phyloP scores from a whole-genome alignment of 2,329 filamentous ascomycete genomes.

The Hirsutella rhossiliensis region DNA sequence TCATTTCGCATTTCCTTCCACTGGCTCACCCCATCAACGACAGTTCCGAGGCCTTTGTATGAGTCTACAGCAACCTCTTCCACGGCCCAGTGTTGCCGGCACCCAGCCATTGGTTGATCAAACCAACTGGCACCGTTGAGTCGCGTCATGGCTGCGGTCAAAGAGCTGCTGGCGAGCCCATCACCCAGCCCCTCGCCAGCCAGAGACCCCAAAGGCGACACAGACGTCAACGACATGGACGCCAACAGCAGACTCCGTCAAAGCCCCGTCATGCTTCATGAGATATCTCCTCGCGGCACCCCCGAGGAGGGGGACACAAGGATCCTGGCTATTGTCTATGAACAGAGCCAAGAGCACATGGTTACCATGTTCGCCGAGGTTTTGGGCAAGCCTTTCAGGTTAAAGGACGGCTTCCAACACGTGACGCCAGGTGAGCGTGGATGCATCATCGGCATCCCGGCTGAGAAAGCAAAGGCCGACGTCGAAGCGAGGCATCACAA shows the following conservation, averaged over 20 bases:
- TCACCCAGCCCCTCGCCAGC: constrained; percentile 3
- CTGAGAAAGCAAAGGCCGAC: constrained; percentile 42
- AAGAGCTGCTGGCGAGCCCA: constrained; percentile 21
- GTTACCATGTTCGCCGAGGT: constrained; percentile 68
- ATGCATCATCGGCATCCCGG: constrained; percentile 55
- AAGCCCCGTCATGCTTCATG: constrained; percentile 20
- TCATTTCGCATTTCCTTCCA: too few species aligned
- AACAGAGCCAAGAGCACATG: constrained; percentile 59
- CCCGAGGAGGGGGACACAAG: constrained; percentile 42
- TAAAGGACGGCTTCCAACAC: constrained; percentile 42
- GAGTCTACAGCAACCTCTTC: neutral
- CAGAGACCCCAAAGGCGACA: constrained; percentile 12
- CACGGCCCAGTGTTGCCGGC: too few species aligned
- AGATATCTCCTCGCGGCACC: constrained; percentile 30
- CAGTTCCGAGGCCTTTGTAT: neutral
- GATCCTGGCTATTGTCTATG: constrained; percentile 56
- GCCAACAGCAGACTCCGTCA: constrained; percentile 22
- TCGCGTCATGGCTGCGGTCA: constrained; percentile 24
- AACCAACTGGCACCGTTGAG: neutral
- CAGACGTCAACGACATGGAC: constrained; percentile 14
- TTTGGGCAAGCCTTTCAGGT: constrained; percentile 58
- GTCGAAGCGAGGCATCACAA: constrained; percentile 45
- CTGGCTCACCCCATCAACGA: too few species aligned
- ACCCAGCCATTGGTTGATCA: neutral
- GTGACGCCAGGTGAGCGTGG: constrained; percentile 43